Base-by-base conservation (phyloP, 2,329 filamentous ascomycete species). In the Verticillium zaregamsianum region DNA sequence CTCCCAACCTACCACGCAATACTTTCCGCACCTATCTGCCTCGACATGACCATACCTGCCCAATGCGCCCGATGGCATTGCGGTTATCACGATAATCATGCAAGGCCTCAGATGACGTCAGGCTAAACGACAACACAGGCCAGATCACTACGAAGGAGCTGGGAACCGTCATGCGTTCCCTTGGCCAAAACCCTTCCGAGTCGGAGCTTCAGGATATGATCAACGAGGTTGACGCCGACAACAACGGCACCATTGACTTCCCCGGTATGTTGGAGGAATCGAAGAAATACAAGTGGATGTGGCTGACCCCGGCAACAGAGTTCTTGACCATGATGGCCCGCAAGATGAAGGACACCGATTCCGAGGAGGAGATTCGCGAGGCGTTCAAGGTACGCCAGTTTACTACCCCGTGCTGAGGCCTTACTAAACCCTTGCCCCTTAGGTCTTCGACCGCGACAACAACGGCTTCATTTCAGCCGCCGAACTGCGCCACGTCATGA, bases 341-440 rank as follows among this genome's bases (percentile, higher is more conserved):
- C 73, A 95, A 95, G 82, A 95, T 95, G 91, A 94, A 94, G 84
- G 91, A 94, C 72, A 95, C 91, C 69, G 91, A 95, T 74, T 94
- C 91, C 57, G 91, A 95, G 79, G 91, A 95, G 80, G 91, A 95
- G 77, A 95, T 95, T 70, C 87, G 91, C 71, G 91, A 94, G 77
- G 91, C 91, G 15, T 94, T 94, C 86, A 93, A 93, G 84, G 90
- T 91, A 60, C 17, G 66, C 63, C n/a, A 9, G 8, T n/a, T 9
- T n/a, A 20, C 57, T 28, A 64, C 62, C 25, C 57, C 54, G 59
- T 17, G 55, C 68, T 72, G 61, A 70, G 59, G 6, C 6, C 20
- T 52, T 17, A n/a, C 25, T 55, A 25, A 55, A 14, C 23, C 28
- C 31, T 7, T 28, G 3, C 40, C 65, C 9, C 9, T 23, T 62